These are phyloP conservation scores for Talaromyces funiculosus DNA, from an alignment of 2,329 filamentous ascomycete species.

Conservation along the genomic window DNA sequence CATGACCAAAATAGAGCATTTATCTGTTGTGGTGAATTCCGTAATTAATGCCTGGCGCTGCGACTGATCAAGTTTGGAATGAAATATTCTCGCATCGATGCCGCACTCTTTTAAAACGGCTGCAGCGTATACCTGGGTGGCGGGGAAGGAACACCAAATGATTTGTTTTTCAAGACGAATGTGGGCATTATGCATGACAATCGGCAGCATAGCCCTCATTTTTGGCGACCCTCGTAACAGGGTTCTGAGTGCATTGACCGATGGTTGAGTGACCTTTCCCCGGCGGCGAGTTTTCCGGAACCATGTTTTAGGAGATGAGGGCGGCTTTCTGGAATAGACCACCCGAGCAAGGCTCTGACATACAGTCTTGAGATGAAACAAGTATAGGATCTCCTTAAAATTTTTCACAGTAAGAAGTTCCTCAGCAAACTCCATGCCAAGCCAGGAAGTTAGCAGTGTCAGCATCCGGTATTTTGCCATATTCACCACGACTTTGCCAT, in stretches of 20 bases:
- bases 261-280: neutral
- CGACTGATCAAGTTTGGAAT: neutral
- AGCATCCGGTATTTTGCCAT: no score
- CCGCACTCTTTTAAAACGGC: neutral
- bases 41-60: neutral
- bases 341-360: no score
- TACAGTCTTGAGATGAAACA: no score
- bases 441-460: no score
- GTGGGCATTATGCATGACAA: neutral
- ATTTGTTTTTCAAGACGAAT: slow-evolving; percentile 2
- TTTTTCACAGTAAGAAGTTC: no score
- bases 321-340: no score
- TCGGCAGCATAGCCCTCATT: slow-evolving; percentile 4
- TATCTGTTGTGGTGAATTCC: neutral
- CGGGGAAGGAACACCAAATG: slow-evolving; percentile 3
- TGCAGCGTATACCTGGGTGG: neutral
- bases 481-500: no score
- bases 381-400: no score
- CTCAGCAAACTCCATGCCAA: no score
- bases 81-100: neutral
- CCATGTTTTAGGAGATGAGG: no score
- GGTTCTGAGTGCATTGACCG: neutral
- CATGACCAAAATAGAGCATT: neutral
- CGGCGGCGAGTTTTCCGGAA: no score
- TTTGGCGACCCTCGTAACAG: slow-evolving; percentile 1